Evolutionary conservation across 331 rosid species (phyloP).

Genomic region (Quercus lobata): DNA sequence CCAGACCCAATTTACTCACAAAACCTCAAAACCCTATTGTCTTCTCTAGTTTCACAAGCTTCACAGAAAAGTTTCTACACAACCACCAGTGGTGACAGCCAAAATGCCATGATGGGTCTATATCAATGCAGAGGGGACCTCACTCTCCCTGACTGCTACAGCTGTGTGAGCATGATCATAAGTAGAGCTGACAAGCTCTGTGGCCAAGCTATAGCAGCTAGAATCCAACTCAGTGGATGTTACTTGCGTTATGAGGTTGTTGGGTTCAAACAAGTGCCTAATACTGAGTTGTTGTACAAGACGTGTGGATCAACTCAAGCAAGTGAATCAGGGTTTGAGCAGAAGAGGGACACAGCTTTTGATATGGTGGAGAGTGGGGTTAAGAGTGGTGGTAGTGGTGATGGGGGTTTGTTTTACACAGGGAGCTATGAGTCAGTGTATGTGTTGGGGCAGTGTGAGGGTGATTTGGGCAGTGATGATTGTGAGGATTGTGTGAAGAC

Average conservation of each 20-base stretch:
- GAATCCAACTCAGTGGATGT: slow-evolving; percentile 83
- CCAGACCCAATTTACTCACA: slow-evolving; percentile 49
- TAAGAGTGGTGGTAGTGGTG: slow-evolving; percentile 18
- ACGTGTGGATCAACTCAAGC: slow-evolving; percentile 47
- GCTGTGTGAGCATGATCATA: slow-evolving; percentile 52
- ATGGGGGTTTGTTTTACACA: slow-evolving; percentile 55
- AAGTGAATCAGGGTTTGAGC: slow-evolving; percentile 49
- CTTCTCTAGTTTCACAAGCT: slow-evolving; percentile 48
- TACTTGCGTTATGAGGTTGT: slow-evolving; percentile 58
- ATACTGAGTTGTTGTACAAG: slow-evolving; percentile 58
- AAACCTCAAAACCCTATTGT: slow-evolving; percentile 51
- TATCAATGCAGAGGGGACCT: slow-evolving; percentile 98
- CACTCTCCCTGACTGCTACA: slow-evolving; percentile 46
- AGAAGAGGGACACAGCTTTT: slow-evolving; percentile 56
- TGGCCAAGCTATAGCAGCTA: slow-evolving; percentile 50
- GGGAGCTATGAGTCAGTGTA: slow-evolving; percentile 66
- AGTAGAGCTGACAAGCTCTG: slow-evolving; percentile 44
- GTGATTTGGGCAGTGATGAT: slow-evolving; percentile 53
- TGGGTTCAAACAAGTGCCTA: slow-evolving; percentile 59
- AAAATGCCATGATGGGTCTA: slow-evolving; percentile 39
- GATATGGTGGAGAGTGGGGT: slow-evolving; percentile 58
- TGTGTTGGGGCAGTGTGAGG: slow-evolving; percentile 88
- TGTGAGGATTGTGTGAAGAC: slow-evolving; percentile 65
- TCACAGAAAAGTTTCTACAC: slow-evolving; percentile 54
- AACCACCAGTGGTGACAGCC: slow-evolving; percentile 52